Evolutionary conservation across 148 eudicot genomes (phyloP).

Genomic region (Salicornia ramosissima): DNA sequence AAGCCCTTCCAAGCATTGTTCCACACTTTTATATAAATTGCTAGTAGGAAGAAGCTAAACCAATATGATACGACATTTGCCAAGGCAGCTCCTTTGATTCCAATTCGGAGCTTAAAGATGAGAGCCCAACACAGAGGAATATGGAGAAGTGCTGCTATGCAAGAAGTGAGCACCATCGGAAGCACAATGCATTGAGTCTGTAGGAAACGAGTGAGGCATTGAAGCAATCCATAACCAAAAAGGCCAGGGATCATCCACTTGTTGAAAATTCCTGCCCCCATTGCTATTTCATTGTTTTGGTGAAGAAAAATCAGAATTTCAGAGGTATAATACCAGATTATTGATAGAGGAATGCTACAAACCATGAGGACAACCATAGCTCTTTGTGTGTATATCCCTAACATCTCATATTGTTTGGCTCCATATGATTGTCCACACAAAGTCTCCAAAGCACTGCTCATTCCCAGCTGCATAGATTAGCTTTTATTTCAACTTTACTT

Average conservation of each 20-base stretch:
- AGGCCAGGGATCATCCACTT: slow-evolving; percentile 42
- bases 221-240: slow-evolving; percentile 32
- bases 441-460: slow-evolving; percentile 40
- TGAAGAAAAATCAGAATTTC: slow-evolving; percentile 21
- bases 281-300: slow-evolving; percentile 31
- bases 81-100: slow-evolving; percentile 37
- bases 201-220: slow-evolving; percentile 34
- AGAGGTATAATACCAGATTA: slow-evolving; percentile 23
- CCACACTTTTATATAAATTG: slow-evolving; percentile 21
- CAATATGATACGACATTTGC: slow-evolving; percentile 27
- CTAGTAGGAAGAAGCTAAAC: slow-evolving; percentile 16
- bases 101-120: slow-evolving; percentile 28
- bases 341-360: slow-evolving; percentile 23
- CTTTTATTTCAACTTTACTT: neutral
- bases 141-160: slow-evolving; percentile 28
- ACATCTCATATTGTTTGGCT: slow-evolving; percentile 32
- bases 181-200: slow-evolving; percentile 31
- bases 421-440: slow-evolving; percentile 35
- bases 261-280: slow-evolving; percentile 30
- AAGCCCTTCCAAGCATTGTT: slow-evolving; percentile 21
- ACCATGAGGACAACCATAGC: slow-evolving; percentile 29
- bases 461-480: slow-evolving; percentile 16
- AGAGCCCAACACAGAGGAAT: slow-evolving; percentile 32
- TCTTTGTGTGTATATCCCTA: slow-evolving; percentile 34
- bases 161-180: slow-evolving; percentile 32